A percentile compares a stretch with the other conserved stretches of the same genome.
These are phyloP conservation scores for Benincasa hispida DNA, from an alignment of 306 rosid species.

Conservation along the genomic window DNA sequence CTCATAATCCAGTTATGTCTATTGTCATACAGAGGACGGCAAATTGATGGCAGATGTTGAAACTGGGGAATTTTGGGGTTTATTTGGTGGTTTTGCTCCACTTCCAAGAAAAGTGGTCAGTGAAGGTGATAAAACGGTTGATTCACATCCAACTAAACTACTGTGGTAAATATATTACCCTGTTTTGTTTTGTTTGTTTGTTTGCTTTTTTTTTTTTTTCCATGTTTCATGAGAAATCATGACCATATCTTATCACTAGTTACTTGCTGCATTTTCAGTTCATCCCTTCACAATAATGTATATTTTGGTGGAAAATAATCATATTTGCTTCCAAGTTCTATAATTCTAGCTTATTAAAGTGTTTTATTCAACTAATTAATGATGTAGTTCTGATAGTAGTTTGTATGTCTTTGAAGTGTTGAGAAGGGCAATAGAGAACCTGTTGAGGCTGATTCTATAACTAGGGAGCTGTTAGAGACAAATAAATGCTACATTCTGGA, in stretches of 20 bases:
- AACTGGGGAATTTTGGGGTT: conserved; percentile 91
- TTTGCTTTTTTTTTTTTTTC: not conserved
- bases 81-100: conserved; percentile 98
- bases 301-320: not conserved
- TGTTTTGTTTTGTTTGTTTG: not conserved
- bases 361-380: not conserved
- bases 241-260: not conserved
- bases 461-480: conserved; percentile 61
- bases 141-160: conserved; percentile 50
- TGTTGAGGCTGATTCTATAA: conserved; percentile 54
- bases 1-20: not conserved
- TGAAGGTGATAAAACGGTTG: conserved; percentile 37
- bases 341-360: not conserved
- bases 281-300: not conserved
- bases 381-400: conserved; percentile 10
- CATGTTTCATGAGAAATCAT: not conserved
- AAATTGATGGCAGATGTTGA: conserved; percentile 94
- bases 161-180: conserved; percentile 48
- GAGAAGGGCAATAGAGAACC: conserved; percentile 61
- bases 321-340: not conserved
- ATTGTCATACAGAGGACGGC: conserved; percentile 72
- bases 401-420: conserved; percentile 35
- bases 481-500: conserved; percentile 78
- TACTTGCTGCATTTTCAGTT: not conserved
- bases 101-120: conserved; percentile 67